A percentile compares a stretch with the other conserved stretches of the same genome.
These are phyloP conservation scores for Ceratobasidium papillatum DNA, from an alignment of 1,284 basidiomycete genomes.

Conservation along the genomic window DNA sequence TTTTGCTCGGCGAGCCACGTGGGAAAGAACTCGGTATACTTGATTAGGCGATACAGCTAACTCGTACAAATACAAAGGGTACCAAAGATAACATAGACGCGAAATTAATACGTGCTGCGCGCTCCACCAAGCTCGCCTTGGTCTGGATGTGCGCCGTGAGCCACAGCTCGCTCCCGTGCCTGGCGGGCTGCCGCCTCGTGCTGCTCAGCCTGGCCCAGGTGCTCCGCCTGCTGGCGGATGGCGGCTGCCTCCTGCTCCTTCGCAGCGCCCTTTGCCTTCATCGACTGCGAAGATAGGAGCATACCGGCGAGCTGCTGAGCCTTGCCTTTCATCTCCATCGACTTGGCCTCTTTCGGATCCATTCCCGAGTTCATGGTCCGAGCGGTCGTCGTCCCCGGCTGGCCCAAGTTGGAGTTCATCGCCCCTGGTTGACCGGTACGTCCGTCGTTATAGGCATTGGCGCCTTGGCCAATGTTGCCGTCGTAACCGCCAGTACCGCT, in stretches of 20 bases:
- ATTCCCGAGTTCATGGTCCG: background rate
- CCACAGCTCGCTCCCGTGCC: constrained; percentile 21
- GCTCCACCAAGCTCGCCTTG: constrained; percentile 15
- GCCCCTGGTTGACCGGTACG: constrained; percentile 2
- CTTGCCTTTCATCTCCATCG: constrained; percentile 37
- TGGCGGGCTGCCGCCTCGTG: constrained; percentile 30
- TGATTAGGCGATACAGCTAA: background rate
- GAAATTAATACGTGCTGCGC: constrained; percentile 1
- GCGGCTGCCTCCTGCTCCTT: constrained; percentile 38
- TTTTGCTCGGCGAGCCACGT: too few species aligned
- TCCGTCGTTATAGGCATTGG: background rate
- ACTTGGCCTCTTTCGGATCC: constrained; percentile 13
- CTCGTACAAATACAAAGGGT: constrained; percentile 31
- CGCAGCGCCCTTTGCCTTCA: constrained; percentile 36
- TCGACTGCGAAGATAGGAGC: constrained; percentile 30
- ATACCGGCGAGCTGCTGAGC: constrained; percentile 30
- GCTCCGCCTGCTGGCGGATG: constrained; percentile 25
- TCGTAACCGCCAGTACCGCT: background rate
- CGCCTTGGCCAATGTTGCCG: background rate
- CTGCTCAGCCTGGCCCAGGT: constrained; percentile 13
- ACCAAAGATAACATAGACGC: background rate
- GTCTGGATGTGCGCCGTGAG: constrained; percentile 22
- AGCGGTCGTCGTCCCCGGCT: background rate
- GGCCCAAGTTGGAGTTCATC: background rate
- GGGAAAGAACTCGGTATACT: background rate